phyloP scores from a whole-genome alignment of 495 filamentous ascomycete genomes.

The Lophiostoma macrostomum region DNA sequence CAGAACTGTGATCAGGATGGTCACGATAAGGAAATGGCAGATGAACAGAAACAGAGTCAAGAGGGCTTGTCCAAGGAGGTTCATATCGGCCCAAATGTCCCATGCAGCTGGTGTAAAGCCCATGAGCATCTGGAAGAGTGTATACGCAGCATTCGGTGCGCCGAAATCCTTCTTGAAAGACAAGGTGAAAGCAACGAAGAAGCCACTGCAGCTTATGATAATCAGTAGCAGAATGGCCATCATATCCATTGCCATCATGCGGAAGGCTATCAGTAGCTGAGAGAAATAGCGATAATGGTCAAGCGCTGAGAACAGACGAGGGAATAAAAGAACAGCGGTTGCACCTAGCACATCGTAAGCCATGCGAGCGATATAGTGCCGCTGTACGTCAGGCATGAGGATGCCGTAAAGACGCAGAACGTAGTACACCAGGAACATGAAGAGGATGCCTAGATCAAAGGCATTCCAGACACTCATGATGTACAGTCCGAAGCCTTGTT shows the following conservation, averaged over 20 bases:
- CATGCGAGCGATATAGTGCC: constrained; percentile 65
- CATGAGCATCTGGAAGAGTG: constrained; percentile 90
- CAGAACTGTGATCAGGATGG: constrained; percentile 86
- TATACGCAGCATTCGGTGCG: constrained; percentile 70
- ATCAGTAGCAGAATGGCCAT: constrained; percentile 78
- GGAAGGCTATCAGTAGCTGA: constrained; percentile 85
- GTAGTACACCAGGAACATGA: constrained; percentile 86
- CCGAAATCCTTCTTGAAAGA: constrained; percentile 65
- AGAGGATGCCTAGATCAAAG: constrained; percentile 82
- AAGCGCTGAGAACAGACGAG: constrained; percentile 83
- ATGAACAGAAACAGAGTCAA: constrained; percentile 83
- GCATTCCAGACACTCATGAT: constrained; percentile 97
- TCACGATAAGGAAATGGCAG: constrained; percentile 91
- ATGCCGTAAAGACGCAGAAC: constrained; percentile 82
- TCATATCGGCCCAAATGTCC: constrained; percentile 72
- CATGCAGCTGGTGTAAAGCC: constrained; percentile 78
- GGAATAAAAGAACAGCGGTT: constrained; percentile 84
- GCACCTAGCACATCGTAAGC: constrained; percentile 89
- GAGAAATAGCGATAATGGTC: constrained; percentile 96
- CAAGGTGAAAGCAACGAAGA: constrained; percentile 88
- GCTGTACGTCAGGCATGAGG: constrained; percentile 64
- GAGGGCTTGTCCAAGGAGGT: constrained; percentile 68
- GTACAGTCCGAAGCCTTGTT: constrained; percentile 90
- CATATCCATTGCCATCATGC: constrained; percentile 87
- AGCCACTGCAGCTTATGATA: constrained; percentile 82